These are phyloP conservation scores for Fomitiporia mediterranea DNA, from an alignment of 1,284 basidiomycete species.

Conservation along the genomic window DNA sequence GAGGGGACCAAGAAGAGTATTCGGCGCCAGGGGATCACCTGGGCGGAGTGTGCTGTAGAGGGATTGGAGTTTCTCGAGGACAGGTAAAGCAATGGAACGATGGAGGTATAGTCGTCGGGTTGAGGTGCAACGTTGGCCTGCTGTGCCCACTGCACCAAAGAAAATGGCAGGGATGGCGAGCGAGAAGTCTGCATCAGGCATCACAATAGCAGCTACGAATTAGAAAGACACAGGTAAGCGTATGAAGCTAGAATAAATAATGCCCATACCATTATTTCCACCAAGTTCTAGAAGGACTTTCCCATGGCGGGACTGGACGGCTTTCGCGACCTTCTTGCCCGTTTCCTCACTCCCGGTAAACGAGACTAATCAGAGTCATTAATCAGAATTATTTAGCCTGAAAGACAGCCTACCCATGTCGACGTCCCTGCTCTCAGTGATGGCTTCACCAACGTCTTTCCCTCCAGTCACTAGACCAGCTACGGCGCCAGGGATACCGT, in stretches of 20 bases:
- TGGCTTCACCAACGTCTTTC: constrained; percentile 72
- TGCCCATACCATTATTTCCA: constrained; percentile 85
- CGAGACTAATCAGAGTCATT: constrained; percentile 53
- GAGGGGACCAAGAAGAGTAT: constrained; percentile 83
- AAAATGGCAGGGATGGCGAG: constrained; percentile 87
- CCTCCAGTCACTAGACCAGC: constrained; percentile 82
- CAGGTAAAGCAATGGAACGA: constrained; percentile 67
- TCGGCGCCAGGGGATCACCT: constrained; percentile 75
- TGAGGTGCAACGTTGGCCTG: constrained; percentile 92
- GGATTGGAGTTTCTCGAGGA: constrained; percentile 70
- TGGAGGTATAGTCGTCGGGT: constrained; percentile 90
- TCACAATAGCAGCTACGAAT: constrained; percentile 71
- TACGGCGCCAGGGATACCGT: constrained; percentile 78
- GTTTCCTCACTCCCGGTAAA: constrained; percentile 93
- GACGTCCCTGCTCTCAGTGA: constrained; percentile 71
- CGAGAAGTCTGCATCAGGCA: constrained; percentile 88
- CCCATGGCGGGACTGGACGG: constrained; percentile 77
- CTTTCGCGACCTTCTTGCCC: constrained; percentile 78
- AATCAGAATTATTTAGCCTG: neutral
- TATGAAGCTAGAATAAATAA: neutral
- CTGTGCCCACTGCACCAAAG: constrained; percentile 93
- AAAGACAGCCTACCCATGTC: constrained; percentile 55
- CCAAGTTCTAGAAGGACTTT: constrained; percentile 88
- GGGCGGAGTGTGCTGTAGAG: constrained; percentile 67
- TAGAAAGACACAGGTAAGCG: neutral